Percentiles rank a stretch among this genome's conserved stretches.
These are phyloP conservation scores for Neopestalotiopsis rosae DNA, from an alignment of 2,329 filamentous ascomycete species.

Conservation along the genomic window DNA sequence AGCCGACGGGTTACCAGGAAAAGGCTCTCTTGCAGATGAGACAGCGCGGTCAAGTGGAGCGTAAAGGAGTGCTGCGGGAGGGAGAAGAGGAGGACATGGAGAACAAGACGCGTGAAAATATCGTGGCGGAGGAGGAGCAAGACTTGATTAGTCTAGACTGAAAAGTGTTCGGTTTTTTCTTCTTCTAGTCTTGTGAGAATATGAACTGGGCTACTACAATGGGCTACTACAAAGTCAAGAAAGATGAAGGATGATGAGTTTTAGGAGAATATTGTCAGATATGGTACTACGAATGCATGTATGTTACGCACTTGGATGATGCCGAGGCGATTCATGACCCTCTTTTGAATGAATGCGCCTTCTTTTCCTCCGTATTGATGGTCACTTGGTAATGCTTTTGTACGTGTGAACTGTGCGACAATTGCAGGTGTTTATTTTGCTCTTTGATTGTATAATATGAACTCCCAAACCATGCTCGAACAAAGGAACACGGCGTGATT, in stretches of 20 bases:
- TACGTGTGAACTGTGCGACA: too few relatives aligned
- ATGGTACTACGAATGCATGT: not conserved
- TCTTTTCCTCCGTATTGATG: too few relatives aligned
- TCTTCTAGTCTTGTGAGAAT: too few relatives aligned
- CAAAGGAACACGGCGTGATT: conserved; percentile 21
- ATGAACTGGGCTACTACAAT: too few relatives aligned
- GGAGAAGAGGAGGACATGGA: not conserved
- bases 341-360: not conserved
- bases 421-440: not conserved
- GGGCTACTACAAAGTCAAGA: too few relatives aligned
- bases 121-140: not conserved
- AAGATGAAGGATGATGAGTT: too few relatives aligned
- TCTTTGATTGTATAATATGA: conserved; percentile 18
- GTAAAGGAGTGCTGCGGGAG: not conserved
- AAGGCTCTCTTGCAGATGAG: not conserved
- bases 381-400: not conserved
- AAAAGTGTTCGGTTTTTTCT: not conserved
- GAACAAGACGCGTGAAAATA: not conserved
- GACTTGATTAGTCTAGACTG: not conserved
- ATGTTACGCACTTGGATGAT: not conserved
- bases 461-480: conserved; percentile 20
- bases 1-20: not conserved
- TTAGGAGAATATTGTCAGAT: not conserved
- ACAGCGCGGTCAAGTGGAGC: not conserved
- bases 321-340: not conserved